Conservation (phyloP, 2,329 filamentous ascomycete species). For the Trichoderma harzianum region DNA sequence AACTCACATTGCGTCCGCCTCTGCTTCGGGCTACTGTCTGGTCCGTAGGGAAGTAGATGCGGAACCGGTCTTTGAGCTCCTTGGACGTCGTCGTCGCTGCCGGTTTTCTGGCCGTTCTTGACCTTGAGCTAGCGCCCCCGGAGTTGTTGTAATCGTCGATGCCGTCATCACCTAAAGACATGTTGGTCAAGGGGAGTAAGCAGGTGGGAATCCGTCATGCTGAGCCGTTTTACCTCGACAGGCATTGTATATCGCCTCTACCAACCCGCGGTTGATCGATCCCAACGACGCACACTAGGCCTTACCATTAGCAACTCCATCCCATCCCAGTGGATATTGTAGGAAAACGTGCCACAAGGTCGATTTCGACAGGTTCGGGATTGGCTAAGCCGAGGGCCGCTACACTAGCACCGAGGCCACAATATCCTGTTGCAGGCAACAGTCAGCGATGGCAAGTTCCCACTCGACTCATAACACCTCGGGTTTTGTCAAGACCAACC, state of each 20-base stretch:
- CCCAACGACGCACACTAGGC: slow-evolving; percentile 75
- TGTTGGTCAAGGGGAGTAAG: slow-evolving; percentile 1
- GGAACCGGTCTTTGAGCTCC: slow-evolving; percentile 50
- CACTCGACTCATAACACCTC: slow-evolving; percentile 5
- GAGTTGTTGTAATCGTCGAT: slow-evolving; percentile 41
- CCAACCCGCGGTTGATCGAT: slow-evolving; percentile 64
- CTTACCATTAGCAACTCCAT: slow-evolving; percentile 5
- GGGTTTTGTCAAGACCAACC: slow-evolving; percentile 28
- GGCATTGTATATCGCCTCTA: slow-evolving; percentile 55
- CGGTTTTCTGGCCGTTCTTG: slow-evolving; percentile 25
- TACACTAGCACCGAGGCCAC: slow-evolving; percentile 68
- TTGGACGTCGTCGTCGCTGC: slow-evolving; percentile 22
- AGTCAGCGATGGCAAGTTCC: slow-evolving; percentile 23
- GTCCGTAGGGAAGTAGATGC: slow-evolving; percentile 77
- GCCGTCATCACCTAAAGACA: slow-evolving; percentile 35
- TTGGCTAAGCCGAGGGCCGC: slow-evolving; percentile 59
- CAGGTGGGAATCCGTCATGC: neutral
- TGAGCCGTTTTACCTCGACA: slow-evolving; percentile 45
- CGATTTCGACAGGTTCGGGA: slow-evolving; percentile 57
- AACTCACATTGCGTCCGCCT: slow-evolving; percentile 56
- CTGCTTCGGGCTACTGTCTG: slow-evolving; percentile 64
- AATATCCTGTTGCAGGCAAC: slow-evolving; percentile 55
- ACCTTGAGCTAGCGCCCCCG: slow-evolving; percentile 34
- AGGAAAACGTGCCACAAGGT: slow-evolving; percentile 58
- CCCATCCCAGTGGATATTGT: neutral